phyloP scores from a whole-genome alignment of 768 basidiomycete species.

The Cubamyces lactineus region DNA sequence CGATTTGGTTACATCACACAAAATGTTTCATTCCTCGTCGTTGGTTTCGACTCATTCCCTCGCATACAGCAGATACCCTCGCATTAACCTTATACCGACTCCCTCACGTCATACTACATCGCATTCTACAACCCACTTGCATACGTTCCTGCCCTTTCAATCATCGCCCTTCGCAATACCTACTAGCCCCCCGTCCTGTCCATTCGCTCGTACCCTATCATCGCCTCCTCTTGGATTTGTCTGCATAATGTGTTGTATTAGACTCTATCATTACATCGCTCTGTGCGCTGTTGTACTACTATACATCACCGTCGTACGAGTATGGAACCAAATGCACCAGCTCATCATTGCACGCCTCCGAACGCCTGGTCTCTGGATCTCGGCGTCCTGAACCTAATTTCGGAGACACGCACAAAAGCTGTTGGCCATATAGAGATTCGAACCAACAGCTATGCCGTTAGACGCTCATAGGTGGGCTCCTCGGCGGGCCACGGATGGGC shows the following conservation, averaged over 20 bases:
- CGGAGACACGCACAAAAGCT: too few relatives aligned
- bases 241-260: constrained; percentile 10
- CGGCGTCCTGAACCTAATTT: background rate
- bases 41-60: background rate
- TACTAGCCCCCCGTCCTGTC: background rate
- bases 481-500: constrained; percentile 14
- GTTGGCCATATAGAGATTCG: background rate
- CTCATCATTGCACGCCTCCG: background rate
- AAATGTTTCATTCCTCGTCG: constrained; percentile 14
- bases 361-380: too few relatives aligned
- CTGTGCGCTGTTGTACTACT: background rate
- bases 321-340: background rate
- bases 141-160: constrained; percentile 9
- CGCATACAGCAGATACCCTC: constrained; percentile 17
- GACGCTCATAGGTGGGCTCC: constrained; percentile 6
- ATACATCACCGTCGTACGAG: background rate
- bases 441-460: background rate
- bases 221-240: constrained; percentile 8
- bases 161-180: constrained; percentile 1
- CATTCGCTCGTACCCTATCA: constrained; percentile 11
- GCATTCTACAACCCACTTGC: constrained; percentile 14
- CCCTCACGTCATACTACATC: constrained; percentile 6
- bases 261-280: constrained; percentile 3
- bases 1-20: constrained; percentile 1
- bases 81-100: constrained; percentile 18